Base-by-base conservation (phyloP, 2,329 filamentous ascomycete species). In the Lasiodiplodia hormozganensis region DNA sequence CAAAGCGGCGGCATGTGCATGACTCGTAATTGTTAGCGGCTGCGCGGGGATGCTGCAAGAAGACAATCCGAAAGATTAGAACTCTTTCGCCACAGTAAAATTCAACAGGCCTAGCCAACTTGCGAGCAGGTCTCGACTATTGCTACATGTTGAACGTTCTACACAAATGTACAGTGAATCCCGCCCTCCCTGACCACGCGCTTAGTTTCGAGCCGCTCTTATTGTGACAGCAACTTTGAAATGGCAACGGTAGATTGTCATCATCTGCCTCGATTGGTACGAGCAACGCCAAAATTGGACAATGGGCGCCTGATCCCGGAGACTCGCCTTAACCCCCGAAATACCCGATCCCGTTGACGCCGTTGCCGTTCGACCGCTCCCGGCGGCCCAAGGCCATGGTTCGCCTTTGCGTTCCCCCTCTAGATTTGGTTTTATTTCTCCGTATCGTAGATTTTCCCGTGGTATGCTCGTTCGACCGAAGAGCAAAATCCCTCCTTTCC, bases 11-110 rank as follows among this genome's bases (percentile, higher is more conserved):
- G 60, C 31, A 64, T 47, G 36, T 64, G 60, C 60, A 64, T 64
- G 60, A 64, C 60, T 64, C 60, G 60, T 28, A 64, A 64, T 52
- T 47, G 60, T 51, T 47, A 52, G 60, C 47, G 60, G 60, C 60
- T 40, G 21, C 58, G 60, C 60, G 47, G 60, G 60, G 60, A 52
- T 52, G 25, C 23, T 47, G 10, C n/a, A 34, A 34, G 31, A 28
- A 28, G 28, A 28, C 28, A 28, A 28, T 28, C 28, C 8, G 31
- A 34, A 34, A 34, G 31, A 34, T 10, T 47, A 21, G 7, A 21
- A 8, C 6, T 21, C 18, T 47, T n/a, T 3, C 43, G n/a, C 43
- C n/a, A 21, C n/a, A 18, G n/a, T 34, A 34, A 34, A 34, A 34
- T 34, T 10, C 8, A 10, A 34, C 31, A 34, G 7, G 31, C 31